phyloP scores from a whole-genome alignment of 768 basidiomycete genomes.

The Collybiopsis confluens region DNA sequence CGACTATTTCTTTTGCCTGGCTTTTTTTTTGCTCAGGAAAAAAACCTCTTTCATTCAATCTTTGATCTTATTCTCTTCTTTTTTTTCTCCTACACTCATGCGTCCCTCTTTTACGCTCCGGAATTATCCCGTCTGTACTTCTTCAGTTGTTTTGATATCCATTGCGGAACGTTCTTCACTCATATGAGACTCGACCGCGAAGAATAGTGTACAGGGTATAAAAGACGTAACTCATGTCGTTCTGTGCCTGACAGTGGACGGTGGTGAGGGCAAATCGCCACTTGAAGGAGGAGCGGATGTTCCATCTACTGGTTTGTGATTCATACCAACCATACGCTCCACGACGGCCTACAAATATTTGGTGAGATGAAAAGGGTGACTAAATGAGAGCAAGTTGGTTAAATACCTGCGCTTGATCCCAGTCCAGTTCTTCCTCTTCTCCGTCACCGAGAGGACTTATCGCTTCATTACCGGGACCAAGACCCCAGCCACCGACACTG shows the following conservation, averaged over 20 bases:
- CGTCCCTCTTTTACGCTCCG: neutral
- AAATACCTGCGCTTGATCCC: slow-evolving; percentile 73
- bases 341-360: slow-evolving; percentile 38
- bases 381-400: neutral
- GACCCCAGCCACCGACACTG: slow-evolving; percentile 72
- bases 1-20: neutral
- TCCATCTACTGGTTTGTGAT: slow-evolving; percentile 3
- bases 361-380: neutral
- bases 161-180: slow-evolving; percentile 1
- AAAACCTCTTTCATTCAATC: neutral
- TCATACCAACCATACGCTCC: slow-evolving; percentile 58
- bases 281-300: no score
- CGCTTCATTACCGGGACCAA: slow-evolving; percentile 54
- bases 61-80: neutral
- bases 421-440: slow-evolving; percentile 67
- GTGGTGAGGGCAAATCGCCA: no score
- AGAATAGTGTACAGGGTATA: no score
- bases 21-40: neutral
- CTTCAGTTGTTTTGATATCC: neutral
- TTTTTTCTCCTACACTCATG: neutral
- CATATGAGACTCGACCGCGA: neutral
- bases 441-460: slow-evolving; percentile 25
- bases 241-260: no score
- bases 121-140: neutral
- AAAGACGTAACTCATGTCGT: no score